Conservation (phyloP, 176 grass and related monocot genomes). For the Musa schizocarpa region DNA sequence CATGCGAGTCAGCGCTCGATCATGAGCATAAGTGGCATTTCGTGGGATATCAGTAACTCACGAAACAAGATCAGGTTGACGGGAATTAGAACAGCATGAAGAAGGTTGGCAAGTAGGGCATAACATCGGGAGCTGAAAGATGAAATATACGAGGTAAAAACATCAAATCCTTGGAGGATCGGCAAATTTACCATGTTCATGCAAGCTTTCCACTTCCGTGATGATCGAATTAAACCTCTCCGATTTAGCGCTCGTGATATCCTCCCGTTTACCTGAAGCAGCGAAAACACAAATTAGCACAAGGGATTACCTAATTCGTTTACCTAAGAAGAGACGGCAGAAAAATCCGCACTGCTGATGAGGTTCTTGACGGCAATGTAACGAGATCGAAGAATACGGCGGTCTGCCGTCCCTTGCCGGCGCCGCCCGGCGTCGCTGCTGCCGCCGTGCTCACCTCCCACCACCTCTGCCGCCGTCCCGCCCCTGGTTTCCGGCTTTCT, state of each 20-base stretch:
- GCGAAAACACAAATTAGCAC: neutral
- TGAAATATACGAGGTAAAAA: neutral
- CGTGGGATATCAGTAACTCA: too few species aligned
- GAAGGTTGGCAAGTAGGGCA: slow-evolving; percentile 22
- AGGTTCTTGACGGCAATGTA: slow-evolving; percentile 60
- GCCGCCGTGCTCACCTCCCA: neutral
- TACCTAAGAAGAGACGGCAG: neutral
- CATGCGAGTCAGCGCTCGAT: too few species aligned
- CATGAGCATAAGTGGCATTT: too few species aligned
- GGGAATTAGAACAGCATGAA: too few species aligned
- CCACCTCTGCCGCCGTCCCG: neutral
- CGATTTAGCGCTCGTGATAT: slow-evolving; percentile 45
- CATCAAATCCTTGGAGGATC: neutral
- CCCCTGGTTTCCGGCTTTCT: neutral
- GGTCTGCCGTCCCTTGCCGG: slow-evolving; percentile 36
- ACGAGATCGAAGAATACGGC: slow-evolving; percentile 59
- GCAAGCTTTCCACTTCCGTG: slow-evolving; percentile 64
- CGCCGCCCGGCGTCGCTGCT: neutral
- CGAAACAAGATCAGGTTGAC: too few species aligned
- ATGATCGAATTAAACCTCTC: slow-evolving; percentile 58
- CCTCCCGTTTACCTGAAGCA: slow-evolving; percentile 58
- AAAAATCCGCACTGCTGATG: slow-evolving; percentile 43
- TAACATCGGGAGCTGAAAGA: slow-evolving; percentile 48
- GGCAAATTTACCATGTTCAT: slow-evolving; percentile 45
- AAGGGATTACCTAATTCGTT: neutral